Base-by-base conservation (phyloP, 495 filamentous ascomycete species). In the Chlorociboria aeruginascens region DNA sequence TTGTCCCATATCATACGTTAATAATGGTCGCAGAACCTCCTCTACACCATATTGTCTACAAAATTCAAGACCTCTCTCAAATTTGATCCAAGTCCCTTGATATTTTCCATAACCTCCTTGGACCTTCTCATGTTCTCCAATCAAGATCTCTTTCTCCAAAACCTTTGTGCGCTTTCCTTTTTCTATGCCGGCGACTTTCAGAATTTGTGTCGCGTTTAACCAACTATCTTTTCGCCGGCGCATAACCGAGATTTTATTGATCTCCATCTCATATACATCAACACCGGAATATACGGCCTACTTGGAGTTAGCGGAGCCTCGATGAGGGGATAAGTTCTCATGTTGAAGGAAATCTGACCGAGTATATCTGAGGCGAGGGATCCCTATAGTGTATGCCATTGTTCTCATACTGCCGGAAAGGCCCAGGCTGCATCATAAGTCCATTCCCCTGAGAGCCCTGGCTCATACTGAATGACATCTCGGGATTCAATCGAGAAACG, bases 71-170 rank as follows among this genome's bases (percentile, higher is more conserved):
- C 90, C 92, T 45, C 90, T 74, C 36, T 85, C 79, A 59, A 90
- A 96, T 53, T 83, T 86, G 45, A 97, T 92, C 92, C 92, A 98
- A 3, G 92, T 98, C 14, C 92, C 92, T 66, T 98, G 92, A 58
- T 97, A 98, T 70, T 95, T 95, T 42, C 92, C 92, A 59, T 98
- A 98, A 7, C 92, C 93, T 9, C 92, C 92, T 60, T 98, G 92
- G 7, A 98, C 90, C 69, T 97, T 98, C 60, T 98, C 92, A 63
- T 98, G 90, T 56, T 92, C 85, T 47, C 92, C 92, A 0, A 81
- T 89, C 41, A 93, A 78, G 47, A 98, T 96, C 64, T 97, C 92
- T 64, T 95, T 96, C 61, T 98, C 92, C 36, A 98, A 70, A 7
- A 96, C 90, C 66, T 98, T 98, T 40, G 92, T 97, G 43, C 92